Conservation (phyloP, 169 alveolate species). For the Plasmodium cynomolgi region DNA sequence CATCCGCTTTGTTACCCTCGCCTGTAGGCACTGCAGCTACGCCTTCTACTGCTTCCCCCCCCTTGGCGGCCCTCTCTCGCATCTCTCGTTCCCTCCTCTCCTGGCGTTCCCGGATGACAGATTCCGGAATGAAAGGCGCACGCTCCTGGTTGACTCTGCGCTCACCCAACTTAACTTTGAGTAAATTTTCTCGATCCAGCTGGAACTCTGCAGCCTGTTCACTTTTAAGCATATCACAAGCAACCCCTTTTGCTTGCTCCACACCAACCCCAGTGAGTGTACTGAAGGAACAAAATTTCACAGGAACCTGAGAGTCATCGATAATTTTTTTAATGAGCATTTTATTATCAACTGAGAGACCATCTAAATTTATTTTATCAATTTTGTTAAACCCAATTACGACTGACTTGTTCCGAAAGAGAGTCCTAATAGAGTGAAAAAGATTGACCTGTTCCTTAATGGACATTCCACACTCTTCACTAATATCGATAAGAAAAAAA, state of each 20-base stretch:
- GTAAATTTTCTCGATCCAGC: constrained; percentile 36
- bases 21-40: neutral
- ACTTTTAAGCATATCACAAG: constrained; percentile 88
- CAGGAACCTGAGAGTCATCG: neutral
- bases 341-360: constrained; percentile 85
- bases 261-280: constrained; percentile 90
- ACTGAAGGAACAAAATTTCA: constrained; percentile 77
- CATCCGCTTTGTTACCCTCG: neutral
- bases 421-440: constrained; percentile 94
- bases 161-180: neutral
- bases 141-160: constrained; percentile 78
- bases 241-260: constrained; percentile 91
- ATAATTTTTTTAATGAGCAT: constrained; percentile 84
- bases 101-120: constrained; percentile 82
- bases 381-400: constrained; percentile 96
- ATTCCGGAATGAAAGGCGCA: constrained; percentile 90
- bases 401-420: constrained; percentile 96
- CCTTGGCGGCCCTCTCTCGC: neutral
- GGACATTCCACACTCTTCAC: constrained; percentile 97
- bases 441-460: constrained; percentile 93
- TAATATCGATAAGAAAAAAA: constrained; percentile 93
- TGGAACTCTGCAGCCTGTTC: constrained; percentile 31
- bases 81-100: constrained; percentile 70
- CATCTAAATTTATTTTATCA: constrained; percentile 91
- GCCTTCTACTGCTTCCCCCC: neutral